Evolutionary conservation across 2,329 filamentous ascomycete genomes (phyloP).

Genomic region (Dactylellina drechsleri): DNA sequence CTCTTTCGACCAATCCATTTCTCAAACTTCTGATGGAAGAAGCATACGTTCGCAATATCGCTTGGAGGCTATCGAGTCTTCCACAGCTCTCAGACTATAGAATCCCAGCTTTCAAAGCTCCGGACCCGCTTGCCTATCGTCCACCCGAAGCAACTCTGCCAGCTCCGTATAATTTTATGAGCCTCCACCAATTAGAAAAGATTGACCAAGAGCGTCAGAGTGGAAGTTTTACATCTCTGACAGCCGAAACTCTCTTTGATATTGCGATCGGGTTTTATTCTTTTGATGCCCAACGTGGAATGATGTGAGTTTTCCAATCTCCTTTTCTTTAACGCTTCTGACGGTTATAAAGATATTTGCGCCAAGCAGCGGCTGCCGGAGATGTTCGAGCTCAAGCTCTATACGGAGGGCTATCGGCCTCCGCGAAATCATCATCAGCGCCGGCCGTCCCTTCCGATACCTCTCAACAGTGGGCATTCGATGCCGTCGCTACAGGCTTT

Average conservation of each 20-base stretch:
- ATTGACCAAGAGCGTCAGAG: slow-evolving; percentile 46
- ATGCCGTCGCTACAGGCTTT: slow-evolving; percentile 44
- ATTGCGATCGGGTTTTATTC: slow-evolving; percentile 47
- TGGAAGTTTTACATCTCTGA: slow-evolving; percentile 29
- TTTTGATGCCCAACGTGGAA: slow-evolving; percentile 30
- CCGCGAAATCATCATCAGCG: background rate
- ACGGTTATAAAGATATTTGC: slow-evolving; percentile 18
- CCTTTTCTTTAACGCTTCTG: background rate
- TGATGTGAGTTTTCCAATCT: slow-evolving; percentile 15
- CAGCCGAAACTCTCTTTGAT: slow-evolving; percentile 40
- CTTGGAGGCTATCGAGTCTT: slow-evolving; percentile 16
- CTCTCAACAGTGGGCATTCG: slow-evolving; percentile 41
- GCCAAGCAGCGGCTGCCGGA: slow-evolving; percentile 33
- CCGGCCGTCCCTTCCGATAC: slow-evolving; percentile 29
- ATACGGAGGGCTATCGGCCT: slow-evolving; percentile 20
- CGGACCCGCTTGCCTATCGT: slow-evolving; percentile 16
- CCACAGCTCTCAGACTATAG: slow-evolving; percentile 15
- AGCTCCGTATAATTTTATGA: slow-evolving; percentile 28
- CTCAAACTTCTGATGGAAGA: slow-evolving; percentile 36
- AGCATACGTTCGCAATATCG: slow-evolving; percentile 40
- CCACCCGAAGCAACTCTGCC: slow-evolving; percentile 6
- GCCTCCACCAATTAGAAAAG: slow-evolving; percentile 29
- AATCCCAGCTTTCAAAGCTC: slow-evolving; percentile 34
- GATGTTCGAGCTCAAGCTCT: slow-evolving; percentile 46
- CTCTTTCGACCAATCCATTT: slow-evolving; percentile 21